Evolutionary conservation across 75 land plant species (phyloP).

Genomic region (Pinus taeda): DNA sequence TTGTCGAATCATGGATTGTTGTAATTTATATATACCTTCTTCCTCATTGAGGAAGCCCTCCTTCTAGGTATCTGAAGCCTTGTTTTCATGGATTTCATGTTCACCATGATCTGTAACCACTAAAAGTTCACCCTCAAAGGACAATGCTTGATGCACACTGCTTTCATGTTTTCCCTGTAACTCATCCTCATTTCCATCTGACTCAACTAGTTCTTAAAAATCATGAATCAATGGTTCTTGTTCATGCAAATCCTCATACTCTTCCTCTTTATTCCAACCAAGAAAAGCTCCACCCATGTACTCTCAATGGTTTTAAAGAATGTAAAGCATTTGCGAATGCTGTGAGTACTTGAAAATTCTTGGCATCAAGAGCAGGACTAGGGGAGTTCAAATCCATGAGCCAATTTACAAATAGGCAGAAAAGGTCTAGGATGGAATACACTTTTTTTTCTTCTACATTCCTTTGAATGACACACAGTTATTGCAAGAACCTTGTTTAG

Average conservation of each 20-base stretch:
- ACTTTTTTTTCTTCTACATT: slow-evolving; percentile 80
- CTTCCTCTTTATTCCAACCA: slow-evolving; percentile 80
- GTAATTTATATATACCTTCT: background rate
- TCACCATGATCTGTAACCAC: slow-evolving; percentile 7
- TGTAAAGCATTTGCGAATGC: slow-evolving; percentile 87
- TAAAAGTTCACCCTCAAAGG: slow-evolving; percentile 9
- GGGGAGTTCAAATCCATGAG: slow-evolving; percentile 69
- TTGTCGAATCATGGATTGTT: background rate
- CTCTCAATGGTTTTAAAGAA: slow-evolving; percentile 80
- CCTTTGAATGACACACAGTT: slow-evolving; percentile 70
- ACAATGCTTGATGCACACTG: slow-evolving; percentile 1
- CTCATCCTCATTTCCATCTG: slow-evolving; percentile 1
- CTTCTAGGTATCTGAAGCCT: background rate
- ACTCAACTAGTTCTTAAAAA: background rate
- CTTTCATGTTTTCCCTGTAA: slow-evolving; percentile 11
- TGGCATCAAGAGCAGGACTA: slow-evolving; percentile 72
- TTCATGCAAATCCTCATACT: slow-evolving; percentile 29
- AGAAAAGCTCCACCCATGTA: slow-evolving; percentile 88
- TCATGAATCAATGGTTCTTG: background rate
- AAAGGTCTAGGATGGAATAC: slow-evolving; percentile 95
- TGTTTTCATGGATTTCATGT: slow-evolving; percentile 8
- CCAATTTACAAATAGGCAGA: slow-evolving; percentile 80
- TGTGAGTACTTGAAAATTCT: slow-evolving; percentile 84
- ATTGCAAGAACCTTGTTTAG: slow-evolving; percentile 83
- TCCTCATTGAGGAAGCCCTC: background rate